A percentile compares a stretch with the other conserved stretches of the same genome.
Evolutionary conservation across 2,329 filamentous ascomycete species (phyloP).

Genomic region (Lecanoromycetidae sp.): DNA sequence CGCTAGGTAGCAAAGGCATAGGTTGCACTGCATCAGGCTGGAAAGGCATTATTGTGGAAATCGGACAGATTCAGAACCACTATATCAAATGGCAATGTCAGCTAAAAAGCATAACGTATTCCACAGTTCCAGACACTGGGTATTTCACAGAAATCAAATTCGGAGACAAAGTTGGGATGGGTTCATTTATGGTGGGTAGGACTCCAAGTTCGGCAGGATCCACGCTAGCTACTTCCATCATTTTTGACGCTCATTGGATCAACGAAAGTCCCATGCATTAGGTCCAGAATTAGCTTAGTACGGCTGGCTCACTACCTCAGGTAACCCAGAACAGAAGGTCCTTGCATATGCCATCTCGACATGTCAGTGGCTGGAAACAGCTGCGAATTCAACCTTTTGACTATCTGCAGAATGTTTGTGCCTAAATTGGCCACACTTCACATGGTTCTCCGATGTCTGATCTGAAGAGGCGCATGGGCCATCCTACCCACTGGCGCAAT

Average conservation of each 20-base stretch:
- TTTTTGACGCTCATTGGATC: background rate
- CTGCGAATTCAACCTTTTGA: too few relatives aligned
- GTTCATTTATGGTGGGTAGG: background rate
- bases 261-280: slow-evolving; percentile 5
- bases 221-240: background rate
- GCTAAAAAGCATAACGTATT: background rate
- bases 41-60: background rate
- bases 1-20: background rate
- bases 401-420: too few relatives aligned
- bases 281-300: background rate
- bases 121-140: background rate
- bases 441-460: too few relatives aligned
- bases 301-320: background rate
- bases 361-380: too few relatives aligned
- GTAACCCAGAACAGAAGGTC: background rate
- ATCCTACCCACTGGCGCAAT: too few relatives aligned
- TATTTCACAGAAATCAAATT: background rate
- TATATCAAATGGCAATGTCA: too few relatives aligned
- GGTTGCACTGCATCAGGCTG: background rate
- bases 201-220: background rate
- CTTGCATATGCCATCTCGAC: too few relatives aligned
- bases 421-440: too few relatives aligned
- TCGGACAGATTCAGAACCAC: background rate
- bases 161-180: background rate
- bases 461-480: too few relatives aligned